A percentile compares a stretch with the other conserved stretches of the same genome.
phyloP scores from a whole-genome alignment of 2,329 filamentous ascomycete species.

The Colletotrichum orchidophilum region DNA sequence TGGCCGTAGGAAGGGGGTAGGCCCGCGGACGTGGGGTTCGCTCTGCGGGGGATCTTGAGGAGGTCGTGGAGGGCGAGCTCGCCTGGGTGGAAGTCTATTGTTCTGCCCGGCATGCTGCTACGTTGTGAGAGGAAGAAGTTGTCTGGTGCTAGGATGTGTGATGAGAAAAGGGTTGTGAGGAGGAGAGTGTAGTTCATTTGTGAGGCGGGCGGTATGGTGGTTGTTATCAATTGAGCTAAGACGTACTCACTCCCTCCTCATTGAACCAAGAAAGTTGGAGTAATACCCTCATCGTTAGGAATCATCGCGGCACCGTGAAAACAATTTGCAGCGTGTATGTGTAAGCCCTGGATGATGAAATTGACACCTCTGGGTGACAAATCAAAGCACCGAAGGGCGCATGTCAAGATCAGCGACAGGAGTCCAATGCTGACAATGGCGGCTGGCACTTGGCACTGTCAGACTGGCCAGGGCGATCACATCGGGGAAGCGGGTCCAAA shows the following conservation, averaged over 20 bases:
- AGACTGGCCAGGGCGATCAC: neutral
- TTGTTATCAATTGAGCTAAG: too few relatives aligned
- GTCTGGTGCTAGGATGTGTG: conserved; percentile 14
- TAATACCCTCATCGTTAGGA: neutral
- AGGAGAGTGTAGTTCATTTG: conserved; percentile 22
- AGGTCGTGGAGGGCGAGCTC: conserved; percentile 72
- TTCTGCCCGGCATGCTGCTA: conserved; percentile 40
- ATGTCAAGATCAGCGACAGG: neutral
- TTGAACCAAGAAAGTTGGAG: neutral
- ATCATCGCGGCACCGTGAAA: neutral
- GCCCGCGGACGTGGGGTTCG: conserved; percentile 74
- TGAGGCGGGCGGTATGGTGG: neutral
- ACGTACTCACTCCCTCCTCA: neutral
- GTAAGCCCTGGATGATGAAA: too few relatives aligned
- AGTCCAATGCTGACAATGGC: neutral
- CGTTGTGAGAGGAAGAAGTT: neutral
- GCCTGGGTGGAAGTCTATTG: conserved; percentile 67
- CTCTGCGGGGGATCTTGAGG: conserved; percentile 63
- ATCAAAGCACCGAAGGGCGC: conserved; percentile 23
- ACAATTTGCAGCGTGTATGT: neutral
- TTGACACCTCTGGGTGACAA: conserved; percentile 25
- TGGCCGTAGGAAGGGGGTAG: conserved; percentile 69
- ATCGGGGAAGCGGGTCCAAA: neutral
- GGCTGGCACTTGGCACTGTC: neutral
- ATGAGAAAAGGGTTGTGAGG: conserved; percentile 6